Evolutionary conservation across 768 basidiomycete genomes (phyloP).

Genomic region (Kwoniella sp.): DNA sequence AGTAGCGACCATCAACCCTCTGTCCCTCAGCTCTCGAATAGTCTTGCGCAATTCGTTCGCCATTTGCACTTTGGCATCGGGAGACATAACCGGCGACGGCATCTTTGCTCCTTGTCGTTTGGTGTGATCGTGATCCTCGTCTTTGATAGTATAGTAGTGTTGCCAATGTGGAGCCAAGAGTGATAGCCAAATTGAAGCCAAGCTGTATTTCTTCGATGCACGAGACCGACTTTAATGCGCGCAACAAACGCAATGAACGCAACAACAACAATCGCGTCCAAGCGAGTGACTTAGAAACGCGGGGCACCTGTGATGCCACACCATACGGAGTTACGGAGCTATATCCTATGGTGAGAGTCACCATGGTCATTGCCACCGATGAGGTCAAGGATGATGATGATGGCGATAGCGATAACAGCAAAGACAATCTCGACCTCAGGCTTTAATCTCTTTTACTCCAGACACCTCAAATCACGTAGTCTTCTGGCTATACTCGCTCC

Average conservation of each 20-base stretch:
- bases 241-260: no score
- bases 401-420: no score
- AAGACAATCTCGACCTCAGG: no score
- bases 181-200: constrained; percentile 7
- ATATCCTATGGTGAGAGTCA: neutral
- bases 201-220: neutral
- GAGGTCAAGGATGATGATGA: no score
- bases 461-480: no score
- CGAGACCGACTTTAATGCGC: constrained; percentile 7
- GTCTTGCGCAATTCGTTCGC: constrained; percentile 43
- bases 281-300: neutral
- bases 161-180: no score
- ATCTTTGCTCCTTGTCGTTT: no score
- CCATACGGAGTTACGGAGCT: neutral
- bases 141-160: no score
- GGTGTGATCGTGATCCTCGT: no score
- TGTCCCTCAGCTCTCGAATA: constrained; percentile 40
- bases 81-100: constrained; percentile 20
- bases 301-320: constrained; percentile 5
- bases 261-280: neutral
- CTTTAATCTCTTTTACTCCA: no score
- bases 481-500: neutral
- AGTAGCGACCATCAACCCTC: constrained; percentile 45
- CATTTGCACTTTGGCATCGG: constrained; percentile 35
- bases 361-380: neutral